Base-by-base conservation (phyloP, 2,329 filamentous ascomycete genomes). In the Trichoderma sp. region DNA sequence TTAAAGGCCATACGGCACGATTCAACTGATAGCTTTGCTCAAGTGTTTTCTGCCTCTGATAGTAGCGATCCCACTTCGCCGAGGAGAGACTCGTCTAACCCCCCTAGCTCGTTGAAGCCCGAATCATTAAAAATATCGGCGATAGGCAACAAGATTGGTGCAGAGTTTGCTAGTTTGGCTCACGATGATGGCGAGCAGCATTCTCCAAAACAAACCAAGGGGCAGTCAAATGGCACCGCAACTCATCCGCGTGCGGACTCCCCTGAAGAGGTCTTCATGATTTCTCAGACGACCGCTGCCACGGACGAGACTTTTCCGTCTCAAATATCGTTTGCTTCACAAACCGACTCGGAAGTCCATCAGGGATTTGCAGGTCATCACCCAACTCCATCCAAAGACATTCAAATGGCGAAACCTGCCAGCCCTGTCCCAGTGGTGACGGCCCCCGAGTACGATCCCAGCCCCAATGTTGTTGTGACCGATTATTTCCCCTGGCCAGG, bases 401-500 rank as follows among this genome's bases (percentile, higher is more conserved):
- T 74, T n/a, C 73, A 75, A 6, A 67, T 70, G 8, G 71, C 69
- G 15, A 74, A 74, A 60, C 58, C 75, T 2, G 24, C 64, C 7
- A 82, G 78, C 36, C 78, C 78, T 1, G 73, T 76, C 3, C 80
- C 79, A 36, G 74, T 74, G 11, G 66, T 73, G 0, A 72, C 73
- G 8, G 78, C 77, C 8, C 81, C 79, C 2, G 80, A 83, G 63
- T 79, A 84, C 70, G 80, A 84, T 34, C 77, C 78, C 9, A 81
- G 82, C 5, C 81, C 81, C 12, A 79, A 81, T 61, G 82, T 89
- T 6, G 84, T 87, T 15, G 88, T 90, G 58, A 85, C 82, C 1
- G 89, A 91, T 76, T 91, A 87, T 73, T 81, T 90, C 6, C 86
- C 86, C 0, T 90, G 89, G 88, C 80, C 83, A 0, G 81, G 86